Percentiles rank a stretch among this genome's conserved stretches.
Conservation (phyloP, 2,329 filamentous ascomycete species). For the Leptographium lundbergii region DNA sequence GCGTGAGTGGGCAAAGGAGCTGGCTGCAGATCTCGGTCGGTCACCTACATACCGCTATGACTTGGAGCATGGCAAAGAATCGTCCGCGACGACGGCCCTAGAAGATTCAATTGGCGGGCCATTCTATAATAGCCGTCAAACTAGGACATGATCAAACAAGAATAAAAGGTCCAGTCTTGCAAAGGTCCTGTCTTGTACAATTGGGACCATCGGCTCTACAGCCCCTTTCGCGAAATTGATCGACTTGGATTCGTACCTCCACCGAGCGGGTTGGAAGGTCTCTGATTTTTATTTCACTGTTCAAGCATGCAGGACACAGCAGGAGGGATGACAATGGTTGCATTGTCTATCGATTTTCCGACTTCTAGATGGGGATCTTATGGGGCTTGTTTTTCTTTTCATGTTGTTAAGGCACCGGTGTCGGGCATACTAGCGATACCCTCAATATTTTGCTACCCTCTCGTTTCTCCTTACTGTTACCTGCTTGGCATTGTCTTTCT, state of each 20-base stretch:
- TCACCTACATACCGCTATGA: slow-evolving; percentile 10
- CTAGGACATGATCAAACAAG: background rate
- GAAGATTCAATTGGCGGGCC: background rate
- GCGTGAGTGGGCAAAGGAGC: slow-evolving; percentile 9
- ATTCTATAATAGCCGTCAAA: background rate
- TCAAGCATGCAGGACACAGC: too few relatives aligned
- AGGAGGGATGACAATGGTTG: too few relatives aligned
- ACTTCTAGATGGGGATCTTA: background rate
- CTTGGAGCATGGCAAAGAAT: background rate
- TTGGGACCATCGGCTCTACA: too few relatives aligned
- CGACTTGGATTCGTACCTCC: too few relatives aligned
- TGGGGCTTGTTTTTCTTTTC: too few relatives aligned
- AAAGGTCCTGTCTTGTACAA: background rate
- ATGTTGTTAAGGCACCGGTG: background rate
- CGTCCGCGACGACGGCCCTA: background rate
- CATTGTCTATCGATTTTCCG: too few relatives aligned
- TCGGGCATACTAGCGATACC: background rate
- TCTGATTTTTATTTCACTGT: too few relatives aligned
- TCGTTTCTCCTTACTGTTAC: background rate
- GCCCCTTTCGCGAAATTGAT: too few relatives aligned
- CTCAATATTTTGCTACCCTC: background rate
- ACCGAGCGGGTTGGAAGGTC: too few relatives aligned
- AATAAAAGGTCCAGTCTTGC: too few relatives aligned
- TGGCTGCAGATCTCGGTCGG: slow-evolving; percentile 9
- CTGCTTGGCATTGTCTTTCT: background rate